Percentiles rank a stretch among this genome's conserved stretches.
These are phyloP conservation scores for Torulaspora maleeae DNA, from an alignment of 805 yeast species.

Conservation along the genomic window DNA sequence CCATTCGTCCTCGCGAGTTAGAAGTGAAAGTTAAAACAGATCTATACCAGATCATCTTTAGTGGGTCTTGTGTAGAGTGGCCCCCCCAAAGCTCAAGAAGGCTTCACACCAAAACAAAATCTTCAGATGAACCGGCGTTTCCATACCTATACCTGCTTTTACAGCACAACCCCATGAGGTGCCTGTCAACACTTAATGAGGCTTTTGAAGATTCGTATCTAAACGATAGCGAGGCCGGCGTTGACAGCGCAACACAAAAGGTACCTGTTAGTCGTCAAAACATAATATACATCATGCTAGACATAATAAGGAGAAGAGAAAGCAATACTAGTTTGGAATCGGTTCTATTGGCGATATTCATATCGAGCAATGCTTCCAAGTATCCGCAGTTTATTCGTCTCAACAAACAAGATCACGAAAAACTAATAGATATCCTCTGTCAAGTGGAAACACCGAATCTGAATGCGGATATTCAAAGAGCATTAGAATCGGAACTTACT, in stretches of 20 bases:
- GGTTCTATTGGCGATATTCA: slow-evolving; percentile 55
- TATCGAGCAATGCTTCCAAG: slow-evolving; percentile 78
- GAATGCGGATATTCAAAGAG: slow-evolving; percentile 64
- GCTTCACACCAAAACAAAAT: slow-evolving; percentile 33
- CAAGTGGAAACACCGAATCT: slow-evolving; percentile 30
- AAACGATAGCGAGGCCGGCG: slow-evolving; percentile 51
- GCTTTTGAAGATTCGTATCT: slow-evolving; percentile 75
- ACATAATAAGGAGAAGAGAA: slow-evolving; percentile 41
- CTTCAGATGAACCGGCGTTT: slow-evolving; percentile 47
- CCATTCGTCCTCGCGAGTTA: slow-evolving; percentile 37
- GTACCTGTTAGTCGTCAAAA: slow-evolving; percentile 61
- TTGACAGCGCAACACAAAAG: slow-evolving; percentile 7
- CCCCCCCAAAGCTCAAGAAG: slow-evolving; percentile 38
- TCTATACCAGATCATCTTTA: slow-evolving; percentile 55
- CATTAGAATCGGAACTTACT: slow-evolving; percentile 67
- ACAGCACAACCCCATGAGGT: slow-evolving; percentile 50
- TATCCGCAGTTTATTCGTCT: slow-evolving; percentile 76
- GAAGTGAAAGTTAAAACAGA: slow-evolving; percentile 43
- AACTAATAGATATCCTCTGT: slow-evolving; percentile 49
- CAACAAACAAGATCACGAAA: slow-evolving; percentile 52
- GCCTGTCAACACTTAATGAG: slow-evolving; percentile 68
- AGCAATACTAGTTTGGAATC: slow-evolving; percentile 26
- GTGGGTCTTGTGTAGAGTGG: slow-evolving; percentile 48
- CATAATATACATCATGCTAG: slow-evolving; percentile 66
- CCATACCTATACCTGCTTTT: slow-evolving; percentile 65